A percentile compares a stretch with the other conserved stretches of the same genome.
These are phyloP conservation scores for Heimioporus sp. DNA, from an alignment of 768 basidiomycete species.

Conservation along the genomic window DNA sequence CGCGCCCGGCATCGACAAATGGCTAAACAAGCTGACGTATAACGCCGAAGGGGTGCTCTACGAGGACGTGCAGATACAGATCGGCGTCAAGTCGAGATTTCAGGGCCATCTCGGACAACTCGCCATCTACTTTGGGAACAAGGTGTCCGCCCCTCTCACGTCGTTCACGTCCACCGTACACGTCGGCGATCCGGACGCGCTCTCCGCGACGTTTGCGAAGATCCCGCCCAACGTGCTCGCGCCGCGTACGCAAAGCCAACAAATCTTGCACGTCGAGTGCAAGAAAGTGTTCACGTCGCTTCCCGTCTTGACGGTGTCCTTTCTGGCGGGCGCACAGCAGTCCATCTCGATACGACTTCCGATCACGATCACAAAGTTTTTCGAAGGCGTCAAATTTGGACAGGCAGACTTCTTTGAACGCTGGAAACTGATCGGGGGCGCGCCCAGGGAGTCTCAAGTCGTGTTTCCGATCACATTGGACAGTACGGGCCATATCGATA, in stretches of 20 bases:
- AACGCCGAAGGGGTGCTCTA: conserved; percentile 86
- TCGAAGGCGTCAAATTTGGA: conserved; percentile 87
- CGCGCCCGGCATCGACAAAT: conserved; percentile 78
- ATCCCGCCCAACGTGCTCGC: conserved; percentile 82
- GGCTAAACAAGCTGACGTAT: conserved; percentile 84
- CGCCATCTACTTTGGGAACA: conserved; percentile 96
- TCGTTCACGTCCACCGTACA: conserved; percentile 86
- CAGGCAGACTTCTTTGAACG: conserved; percentile 92
- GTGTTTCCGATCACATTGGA: conserved; percentile 81
- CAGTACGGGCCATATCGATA: conserved; percentile 67
- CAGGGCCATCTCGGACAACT: conserved; percentile 93
- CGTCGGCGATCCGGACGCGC: conserved; percentile 68
- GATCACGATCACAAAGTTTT: conserved; percentile 85
- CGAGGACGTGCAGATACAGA: conserved; percentile 93
- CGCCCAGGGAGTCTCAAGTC: conserved; percentile 87
- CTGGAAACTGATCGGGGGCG: conserved; percentile 96
- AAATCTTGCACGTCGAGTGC: conserved; percentile 93
- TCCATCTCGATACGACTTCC: conserved; percentile 82
- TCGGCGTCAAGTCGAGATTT: conserved; percentile 95
- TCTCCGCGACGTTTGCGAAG: conserved; percentile 85
- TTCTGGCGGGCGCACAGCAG: conserved; percentile 90
- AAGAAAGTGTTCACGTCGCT: conserved; percentile 76
- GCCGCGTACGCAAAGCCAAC: conserved; percentile 86
- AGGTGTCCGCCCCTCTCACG: conserved; percentile 82
- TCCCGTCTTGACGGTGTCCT: conserved; percentile 85